These are phyloP conservation scores for Warburgia ugandensis DNA, from an alignment of 164 flowering plant species.

Conservation along the genomic window DNA sequence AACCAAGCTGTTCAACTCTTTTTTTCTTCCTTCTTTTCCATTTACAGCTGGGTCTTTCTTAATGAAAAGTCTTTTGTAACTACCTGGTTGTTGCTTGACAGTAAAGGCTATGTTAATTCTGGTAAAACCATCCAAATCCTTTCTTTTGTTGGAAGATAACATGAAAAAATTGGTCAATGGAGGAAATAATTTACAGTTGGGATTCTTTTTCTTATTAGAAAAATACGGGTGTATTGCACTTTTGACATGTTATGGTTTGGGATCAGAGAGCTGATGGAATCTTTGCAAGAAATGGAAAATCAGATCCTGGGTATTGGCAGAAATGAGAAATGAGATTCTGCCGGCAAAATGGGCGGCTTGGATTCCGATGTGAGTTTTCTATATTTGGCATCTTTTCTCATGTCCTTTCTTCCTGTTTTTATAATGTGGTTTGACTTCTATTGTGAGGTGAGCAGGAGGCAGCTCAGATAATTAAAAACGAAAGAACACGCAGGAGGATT, in stretches of 20 bases:
- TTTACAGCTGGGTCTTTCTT: constrained; percentile 8
- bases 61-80: constrained; percentile 31
- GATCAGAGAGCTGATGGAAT: constrained; percentile 17
- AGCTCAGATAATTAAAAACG: constrained; percentile 12
- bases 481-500: constrained; percentile 7
- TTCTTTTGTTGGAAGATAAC: constrained; percentile 23
- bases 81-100: too few relatives aligned
- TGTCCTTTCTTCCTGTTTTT: constrained; percentile 1
- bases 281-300: constrained; percentile 19
- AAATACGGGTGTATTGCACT: constrained; percentile 6
- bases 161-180: constrained; percentile 8
- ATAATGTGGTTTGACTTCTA: constrained; percentile 6
- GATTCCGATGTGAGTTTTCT: constrained; percentile 11
- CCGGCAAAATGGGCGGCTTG: constrained; percentile 8
- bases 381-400: too few relatives aligned
- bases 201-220: constrained; percentile 10
- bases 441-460: constrained; percentile 9
- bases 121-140: too few relatives aligned
- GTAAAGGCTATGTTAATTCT: too few relatives aligned
- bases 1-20: neutral
- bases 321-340: constrained; percentile 13
- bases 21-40: neutral
- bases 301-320: constrained; percentile 21
- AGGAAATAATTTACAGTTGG: constrained; percentile 5
- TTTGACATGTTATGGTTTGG: constrained; percentile 3